Evolutionary conservation across 257 asterid species (phyloP), one percentile per base, ranked within the genome.

Genomic region (Verbena officinalis): DNA sequence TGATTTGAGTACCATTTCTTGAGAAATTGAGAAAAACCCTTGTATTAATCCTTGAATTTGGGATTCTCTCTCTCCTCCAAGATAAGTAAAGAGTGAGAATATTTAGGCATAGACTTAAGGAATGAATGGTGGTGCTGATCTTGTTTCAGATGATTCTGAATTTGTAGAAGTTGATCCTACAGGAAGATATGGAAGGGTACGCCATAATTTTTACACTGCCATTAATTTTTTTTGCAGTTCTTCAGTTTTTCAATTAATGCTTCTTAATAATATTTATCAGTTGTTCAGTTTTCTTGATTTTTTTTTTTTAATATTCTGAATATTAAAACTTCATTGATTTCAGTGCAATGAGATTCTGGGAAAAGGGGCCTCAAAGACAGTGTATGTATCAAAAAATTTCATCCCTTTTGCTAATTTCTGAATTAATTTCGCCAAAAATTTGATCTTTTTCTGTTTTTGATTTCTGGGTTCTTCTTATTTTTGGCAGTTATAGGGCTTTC

Each of bases 131-230:
- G 75, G 69, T 43, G 70, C 61, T 72, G 89, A 80, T 69, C 70
- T 71, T 68, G 83, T 65, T 55, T 67, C 81, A 75, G 96, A 86
- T 72, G 82, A 75, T 72, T 77, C 95, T 68, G 96, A 80, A 57
- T 84, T 80, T 73, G 90, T 81, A 49, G 96, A 89, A 77, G 86
- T 86, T 82, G 96, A 89, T 84, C 96, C 96, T 8, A 84, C 89
- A 43, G 95, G 92, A 59, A 86, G 96, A 89, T 89, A 89, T 79
- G 96, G 93, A 74, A 89, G 92, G 84, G 95, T 87, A 78, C 77
- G 82, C 9, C 7, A 6, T 23, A 4, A 3, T 62, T 53, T 59
- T 33, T 21, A 48, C 5, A n/a, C 38, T 49, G 23, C 10, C 61
- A 30, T 24, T 72, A 23, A n/a, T 17, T 19, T 53, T 11, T 59